Conservation (phyloP, 495 filamentous ascomycete genomes). For the Lasiosphaeria miniovina region DNA sequence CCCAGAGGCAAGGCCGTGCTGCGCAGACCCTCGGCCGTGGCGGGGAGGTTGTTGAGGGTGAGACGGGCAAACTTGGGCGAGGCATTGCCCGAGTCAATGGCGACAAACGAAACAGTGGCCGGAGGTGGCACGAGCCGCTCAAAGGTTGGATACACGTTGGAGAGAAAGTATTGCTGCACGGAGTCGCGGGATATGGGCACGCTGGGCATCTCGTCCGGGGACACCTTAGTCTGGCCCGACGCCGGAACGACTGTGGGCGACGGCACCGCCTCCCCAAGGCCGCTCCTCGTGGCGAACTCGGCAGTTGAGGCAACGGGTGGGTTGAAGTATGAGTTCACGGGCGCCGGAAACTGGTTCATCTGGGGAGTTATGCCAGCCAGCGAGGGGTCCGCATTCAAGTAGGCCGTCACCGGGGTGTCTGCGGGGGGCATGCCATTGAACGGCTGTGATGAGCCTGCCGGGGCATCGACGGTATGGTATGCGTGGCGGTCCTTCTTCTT, state of each 20-base stretch:
- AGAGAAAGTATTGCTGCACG: conserved; percentile 77
- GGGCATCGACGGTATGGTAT: conserved; percentile 80
- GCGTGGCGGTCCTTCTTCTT: conserved; percentile 96
- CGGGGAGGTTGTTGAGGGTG: conserved; percentile 87
- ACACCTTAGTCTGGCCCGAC: conserved; percentile 70
- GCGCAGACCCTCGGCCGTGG: conserved; percentile 72
- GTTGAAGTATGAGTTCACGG: conserved; percentile 56
- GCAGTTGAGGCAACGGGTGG: conserved; percentile 52
- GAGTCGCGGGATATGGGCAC: conserved; percentile 81
- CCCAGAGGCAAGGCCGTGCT: conserved; percentile 82
- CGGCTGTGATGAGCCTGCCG: conserved; percentile 58
- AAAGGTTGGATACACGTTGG: conserved; percentile 88
- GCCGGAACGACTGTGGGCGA: conserved; percentile 36
- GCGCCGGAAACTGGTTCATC: conserved; percentile 59
- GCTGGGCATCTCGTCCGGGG: conserved; percentile 92
- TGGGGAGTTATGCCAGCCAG: conserved; percentile 48
- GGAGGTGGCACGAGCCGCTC: conserved; percentile 88
- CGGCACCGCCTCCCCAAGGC: conserved; percentile 30
- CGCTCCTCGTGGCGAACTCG: conserved; percentile 56
- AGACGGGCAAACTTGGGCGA: conserved; percentile 92
- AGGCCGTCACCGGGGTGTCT: conserved; percentile 59
- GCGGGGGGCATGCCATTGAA: conserved; percentile 65
- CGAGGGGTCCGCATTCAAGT: conserved; percentile 62
- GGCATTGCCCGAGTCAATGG: conserved; percentile 92
- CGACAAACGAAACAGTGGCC: conserved; percentile 84